A percentile compares a stretch with the other conserved stretches of the same genome.
phyloP scores from a whole-genome alignment of 1,284 basidiomycete species.

The Porodaedalea pini region DNA sequence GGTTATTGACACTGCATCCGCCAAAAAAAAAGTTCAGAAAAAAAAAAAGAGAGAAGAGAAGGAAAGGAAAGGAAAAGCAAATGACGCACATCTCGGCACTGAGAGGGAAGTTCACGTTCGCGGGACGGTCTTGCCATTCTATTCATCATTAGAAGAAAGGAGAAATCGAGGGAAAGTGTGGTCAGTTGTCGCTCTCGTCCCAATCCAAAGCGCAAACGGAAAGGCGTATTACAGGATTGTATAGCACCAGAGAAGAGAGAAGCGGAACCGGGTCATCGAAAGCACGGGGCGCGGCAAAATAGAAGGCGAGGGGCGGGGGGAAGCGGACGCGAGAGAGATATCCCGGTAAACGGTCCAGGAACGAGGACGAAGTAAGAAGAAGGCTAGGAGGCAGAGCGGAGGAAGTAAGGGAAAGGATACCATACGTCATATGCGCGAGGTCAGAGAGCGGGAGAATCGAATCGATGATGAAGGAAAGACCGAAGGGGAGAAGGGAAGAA shows the following conservation, averaged over 20 bases:
- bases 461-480: neutral
- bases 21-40: neutral
- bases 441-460: slow-evolving; percentile 2
- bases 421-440: slow-evolving; percentile 1
- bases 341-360: slow-evolving; percentile 2
- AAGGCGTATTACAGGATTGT: too few relatives aligned
- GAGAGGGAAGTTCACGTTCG: slow-evolving; percentile 48
- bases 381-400: neutral
- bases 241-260: too few relatives aligned
- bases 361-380: neutral
- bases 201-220: too few relatives aligned
- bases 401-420: neutral
- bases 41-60: slow-evolving; percentile 1
- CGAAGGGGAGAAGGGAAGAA: slow-evolving; percentile 5
- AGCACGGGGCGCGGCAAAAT: too few relatives aligned
- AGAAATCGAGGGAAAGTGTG: neutral
- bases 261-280: too few relatives aligned
- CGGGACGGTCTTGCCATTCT: slow-evolving; percentile 61
- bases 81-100: slow-evolving; percentile 44
- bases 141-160: neutral
- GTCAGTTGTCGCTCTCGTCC: too few relatives aligned
- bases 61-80: neutral
- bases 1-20: slow-evolving; percentile 24
- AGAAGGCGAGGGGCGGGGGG: too few relatives aligned
- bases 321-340: neutral